These are phyloP conservation scores for Fusarium odoratissimum DNA, from an alignment of 2,329 filamentous ascomycete species.

Conservation along the genomic window DNA sequence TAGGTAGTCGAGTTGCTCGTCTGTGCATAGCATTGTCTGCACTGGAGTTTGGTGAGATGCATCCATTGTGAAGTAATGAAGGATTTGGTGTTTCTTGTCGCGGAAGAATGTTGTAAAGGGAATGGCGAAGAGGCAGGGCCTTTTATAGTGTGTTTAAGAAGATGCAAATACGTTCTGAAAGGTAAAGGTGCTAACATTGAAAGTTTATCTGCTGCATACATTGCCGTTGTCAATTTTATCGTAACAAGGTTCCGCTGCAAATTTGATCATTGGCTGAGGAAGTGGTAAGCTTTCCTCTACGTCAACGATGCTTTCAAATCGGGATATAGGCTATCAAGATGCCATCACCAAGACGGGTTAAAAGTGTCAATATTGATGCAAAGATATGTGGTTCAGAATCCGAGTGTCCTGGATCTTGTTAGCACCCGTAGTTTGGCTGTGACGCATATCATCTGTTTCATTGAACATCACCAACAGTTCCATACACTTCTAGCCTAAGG, in stretches of 20 bases:
- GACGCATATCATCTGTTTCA: accelerated
- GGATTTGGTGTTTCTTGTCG: not conserved
- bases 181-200: accelerated
- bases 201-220: accelerated
- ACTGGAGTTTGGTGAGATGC: not conserved
- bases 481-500: accelerated
- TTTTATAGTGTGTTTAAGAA: accelerated
- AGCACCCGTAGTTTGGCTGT: not conserved
- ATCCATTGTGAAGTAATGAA: not conserved
- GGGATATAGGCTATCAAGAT: not conserved
- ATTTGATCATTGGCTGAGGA: not conserved
- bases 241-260: accelerated
- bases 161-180: accelerated
- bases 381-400: no score
- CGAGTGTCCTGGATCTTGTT: no score
- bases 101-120: accelerated
- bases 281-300: accelerated
- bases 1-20: not conserved
- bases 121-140: accelerated
- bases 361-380: accelerated
- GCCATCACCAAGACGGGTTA: not conserved
- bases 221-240: accelerated
- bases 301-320: accelerated
- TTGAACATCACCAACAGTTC: not conserved
- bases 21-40: not conserved